A percentile compares a stretch with the other conserved stretches of the same genome.
These are phyloP conservation scores for Elongisporangium prolatum DNA, from an alignment of 352 stramenopile species.

Conservation along the genomic window DNA sequence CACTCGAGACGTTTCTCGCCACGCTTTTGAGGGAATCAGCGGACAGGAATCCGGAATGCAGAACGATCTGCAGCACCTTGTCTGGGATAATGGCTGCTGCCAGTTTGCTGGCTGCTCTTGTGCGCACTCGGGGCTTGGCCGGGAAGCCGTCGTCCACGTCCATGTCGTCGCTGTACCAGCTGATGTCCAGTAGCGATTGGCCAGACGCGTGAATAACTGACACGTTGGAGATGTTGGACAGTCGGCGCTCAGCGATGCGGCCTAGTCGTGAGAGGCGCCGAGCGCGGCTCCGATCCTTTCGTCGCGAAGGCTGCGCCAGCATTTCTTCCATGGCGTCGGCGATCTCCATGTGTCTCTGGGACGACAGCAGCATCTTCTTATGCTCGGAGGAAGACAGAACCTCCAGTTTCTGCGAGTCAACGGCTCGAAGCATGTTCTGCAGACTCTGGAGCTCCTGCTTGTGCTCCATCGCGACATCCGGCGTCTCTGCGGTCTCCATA, in stretches of 20 bases:
- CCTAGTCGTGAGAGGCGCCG: conserved; percentile 55
- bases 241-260: conserved; percentile 38
- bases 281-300: conserved; percentile 57
- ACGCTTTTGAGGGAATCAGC: conserved; percentile 22
- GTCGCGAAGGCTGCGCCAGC: conserved; percentile 51
- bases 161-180: conserved; percentile 48
- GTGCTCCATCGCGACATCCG: conserved; percentile 10
- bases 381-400: conserved; percentile 59
- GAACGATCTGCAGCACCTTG: conserved; percentile 36
- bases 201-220: conserved; percentile 25
- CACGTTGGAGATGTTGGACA: conserved; percentile 42
- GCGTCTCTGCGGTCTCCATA: conserved; percentile 2
- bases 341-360: conserved; percentile 53
- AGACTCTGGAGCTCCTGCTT: conserved; percentile 30
- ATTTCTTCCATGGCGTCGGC: conserved; percentile 74
- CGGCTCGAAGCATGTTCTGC: conserved; percentile 44
- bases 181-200: conserved; percentile 32
- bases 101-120: not conserved
- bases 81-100: conserved; percentile 12
- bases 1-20: conserved; percentile 34
- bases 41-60: conserved; percentile 36
- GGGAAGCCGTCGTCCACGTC: conserved; percentile 24
- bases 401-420: conserved; percentile 55
- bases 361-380: conserved; percentile 49
- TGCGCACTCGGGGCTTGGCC: conserved; percentile 1